Conservation (phyloP, 768 basidiomycete genomes). For the Naganishia vishniacii region DNA sequence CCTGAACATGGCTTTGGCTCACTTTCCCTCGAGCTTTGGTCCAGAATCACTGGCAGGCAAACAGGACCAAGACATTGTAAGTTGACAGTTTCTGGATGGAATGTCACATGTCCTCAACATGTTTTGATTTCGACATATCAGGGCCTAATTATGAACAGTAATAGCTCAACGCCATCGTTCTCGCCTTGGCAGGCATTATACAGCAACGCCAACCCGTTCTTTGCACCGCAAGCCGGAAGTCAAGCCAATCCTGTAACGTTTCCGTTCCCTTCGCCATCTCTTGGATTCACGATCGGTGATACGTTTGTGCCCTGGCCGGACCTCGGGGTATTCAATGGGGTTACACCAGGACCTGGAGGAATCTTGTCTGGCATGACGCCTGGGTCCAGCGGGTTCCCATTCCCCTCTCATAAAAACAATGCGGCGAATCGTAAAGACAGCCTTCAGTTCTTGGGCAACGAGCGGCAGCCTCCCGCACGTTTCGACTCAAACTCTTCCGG, state of each 20-base stretch:
- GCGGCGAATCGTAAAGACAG: conserved; percentile 1
- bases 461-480: conserved; percentile 13
- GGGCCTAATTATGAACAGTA: neutral
- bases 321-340: neutral
- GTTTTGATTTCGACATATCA: neutral
- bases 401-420: neutral
- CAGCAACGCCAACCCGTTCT: conserved; percentile 8
- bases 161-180: neutral
- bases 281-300: neutral
- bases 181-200: conserved; percentile 16
- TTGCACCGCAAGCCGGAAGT: neutral
- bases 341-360: conserved; percentile 7
- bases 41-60: neutral
- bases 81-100: neutral
- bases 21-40: neutral
- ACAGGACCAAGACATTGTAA: conserved; percentile 3
- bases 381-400: neutral
- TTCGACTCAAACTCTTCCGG: conserved; percentile 24
- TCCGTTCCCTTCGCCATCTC: conserved; percentile 27
- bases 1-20: neutral
- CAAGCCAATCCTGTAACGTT: conserved; percentile 17
- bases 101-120: neutral
- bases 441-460: neutral
- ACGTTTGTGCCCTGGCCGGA: conserved; percentile 22
- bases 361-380: neutral